Conservation (phyloP, 768 basidiomycete genomes). For the Wakefieldia striispora region DNA sequence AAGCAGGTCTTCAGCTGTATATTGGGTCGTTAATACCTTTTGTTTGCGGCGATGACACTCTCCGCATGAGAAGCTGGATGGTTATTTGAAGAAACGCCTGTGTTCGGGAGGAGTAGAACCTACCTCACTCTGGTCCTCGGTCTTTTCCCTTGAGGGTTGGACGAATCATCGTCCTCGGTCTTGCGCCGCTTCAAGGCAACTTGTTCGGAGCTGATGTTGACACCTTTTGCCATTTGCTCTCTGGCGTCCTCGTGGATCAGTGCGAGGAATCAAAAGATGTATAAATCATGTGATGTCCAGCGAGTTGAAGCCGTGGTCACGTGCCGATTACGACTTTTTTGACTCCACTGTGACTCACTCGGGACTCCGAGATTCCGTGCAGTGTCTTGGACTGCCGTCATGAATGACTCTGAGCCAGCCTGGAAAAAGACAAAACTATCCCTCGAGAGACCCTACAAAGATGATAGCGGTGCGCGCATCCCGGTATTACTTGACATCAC, state of each 20-base stretch:
- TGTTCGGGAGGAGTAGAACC: constrained; percentile 15
- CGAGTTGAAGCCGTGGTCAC: constrained; percentile 15
- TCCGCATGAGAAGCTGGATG: constrained; percentile 72
- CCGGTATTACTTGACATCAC: constrained; percentile 67
- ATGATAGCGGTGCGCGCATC: constrained; percentile 64
- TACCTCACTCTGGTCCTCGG: constrained; percentile 74
- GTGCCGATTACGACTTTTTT: no score
- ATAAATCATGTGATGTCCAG: no score
- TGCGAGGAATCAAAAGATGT: constrained; percentile 25
- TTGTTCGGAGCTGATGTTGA: constrained; percentile 24
- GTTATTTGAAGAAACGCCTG: constrained; percentile 2
- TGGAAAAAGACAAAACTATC: constrained; percentile 67
- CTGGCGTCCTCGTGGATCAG: constrained; percentile 29
- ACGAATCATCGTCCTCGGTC: constrained; percentile 55
- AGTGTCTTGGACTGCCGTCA: background rate
- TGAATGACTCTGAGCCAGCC: constrained; percentile 33
- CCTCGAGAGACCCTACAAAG: constrained; percentile 78
- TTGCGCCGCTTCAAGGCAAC: constrained; percentile 58
- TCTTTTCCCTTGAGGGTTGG: constrained; percentile 54
- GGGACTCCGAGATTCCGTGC: no score
- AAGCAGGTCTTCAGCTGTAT: constrained; percentile 17
- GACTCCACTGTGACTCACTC: background rate
- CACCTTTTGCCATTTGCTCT: constrained; percentile 30
- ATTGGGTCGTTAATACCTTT: constrained; percentile 48
- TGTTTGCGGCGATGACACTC: constrained; percentile 90